Evolutionary conservation across 768 basidiomycete genomes (phyloP), one percentile per base, ranked within the genome.

Genomic region (Termitomyces sp.): DNA sequence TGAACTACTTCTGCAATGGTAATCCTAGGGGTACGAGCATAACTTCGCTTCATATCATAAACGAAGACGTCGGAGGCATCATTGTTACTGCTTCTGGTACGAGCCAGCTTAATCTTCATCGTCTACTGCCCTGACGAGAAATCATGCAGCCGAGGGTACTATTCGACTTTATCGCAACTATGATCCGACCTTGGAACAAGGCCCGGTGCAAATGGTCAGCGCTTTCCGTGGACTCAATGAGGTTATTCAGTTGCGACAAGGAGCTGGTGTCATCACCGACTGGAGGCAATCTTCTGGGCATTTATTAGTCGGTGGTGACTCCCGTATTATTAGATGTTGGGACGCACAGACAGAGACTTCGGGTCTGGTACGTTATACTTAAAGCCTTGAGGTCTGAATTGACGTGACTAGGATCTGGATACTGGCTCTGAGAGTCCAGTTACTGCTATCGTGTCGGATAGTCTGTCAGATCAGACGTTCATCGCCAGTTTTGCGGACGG

Each of bases 401-500:
- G 35, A 54, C 22, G 22, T 21, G 15, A 45, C 26, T 63, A 98
- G 96, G 93, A 96, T 64, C 70, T 97, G 56, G 83, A 88, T 51
- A 98, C 97, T 2, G 84, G 92, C 57, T 87, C 92, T 5, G 90
- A 95, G 42, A 90, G 92, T 57, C 91, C 93, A 42, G 82, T 95
- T 12, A 98, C 97, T 0, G 78, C 89, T 0, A 83, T 99, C 47
- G 77, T 82, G 2, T 90, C 88, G 10, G 93, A 97, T 59, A 67
- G 81, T 44, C 83, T 84, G 14, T 79, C 84, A 0, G 84, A 88
- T 17, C 84, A 90, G 55, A 85, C 85, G 2, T 93, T 98, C 70
- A 77, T 90, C 14, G 89, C 93, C 9, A 87, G 94, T 55, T 98
- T 98, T 67, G 97, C 89, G 15, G 93, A 98, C 68, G 97, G 97